phyloP scores from a whole-genome alignment of 306 rosid species.

The Lathyrus tuberosus region DNA sequence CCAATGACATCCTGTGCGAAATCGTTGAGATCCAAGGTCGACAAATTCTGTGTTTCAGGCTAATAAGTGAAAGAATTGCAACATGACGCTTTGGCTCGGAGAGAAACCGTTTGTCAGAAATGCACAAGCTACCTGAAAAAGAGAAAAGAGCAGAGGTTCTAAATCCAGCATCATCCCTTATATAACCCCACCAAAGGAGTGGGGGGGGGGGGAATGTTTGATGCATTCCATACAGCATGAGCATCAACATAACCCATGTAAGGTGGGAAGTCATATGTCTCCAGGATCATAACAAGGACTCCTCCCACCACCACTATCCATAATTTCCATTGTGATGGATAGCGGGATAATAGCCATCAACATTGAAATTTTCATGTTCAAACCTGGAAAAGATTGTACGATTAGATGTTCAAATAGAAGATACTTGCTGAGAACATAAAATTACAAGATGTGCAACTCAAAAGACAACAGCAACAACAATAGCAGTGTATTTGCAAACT shows the following conservation, averaged over 20 bases:
- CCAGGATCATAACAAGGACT: slow-evolving; percentile 62
- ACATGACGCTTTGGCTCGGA: no score
- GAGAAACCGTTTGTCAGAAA: no score
- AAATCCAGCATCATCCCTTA: slow-evolving; percentile 89
- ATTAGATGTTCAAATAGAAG: slow-evolving; percentile 57
- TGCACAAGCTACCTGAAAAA: no score
- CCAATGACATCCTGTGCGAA: no score
- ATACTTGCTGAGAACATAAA: slow-evolving; percentile 47
- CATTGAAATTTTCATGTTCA: slow-evolving; percentile 73
- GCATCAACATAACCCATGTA: slow-evolving; percentile 82
- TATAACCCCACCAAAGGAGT: slow-evolving; percentile 89
- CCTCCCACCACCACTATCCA: slow-evolving; percentile 71
- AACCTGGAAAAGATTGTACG: slow-evolving; percentile 52
- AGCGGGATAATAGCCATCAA: slow-evolving; percentile 69
- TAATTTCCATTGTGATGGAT: slow-evolving; percentile 73
- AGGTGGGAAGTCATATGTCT: slow-evolving; percentile 86
- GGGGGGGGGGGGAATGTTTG: slow-evolving; percentile 76
- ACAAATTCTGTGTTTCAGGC: no score
- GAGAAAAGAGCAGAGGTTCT: slow-evolving; percentile 55
- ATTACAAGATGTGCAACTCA: slow-evolving; percentile 17
- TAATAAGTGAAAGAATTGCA: no score
- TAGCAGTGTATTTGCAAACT: slow-evolving; percentile 17
- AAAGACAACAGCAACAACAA: background rate
- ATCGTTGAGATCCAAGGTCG: no score
- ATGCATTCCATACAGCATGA: slow-evolving; percentile 79